Evolutionary conservation across 2,329 filamentous ascomycete species (phyloP), one percentile per base, ranked within the genome.

Genomic region (Venturia asperata): DNA sequence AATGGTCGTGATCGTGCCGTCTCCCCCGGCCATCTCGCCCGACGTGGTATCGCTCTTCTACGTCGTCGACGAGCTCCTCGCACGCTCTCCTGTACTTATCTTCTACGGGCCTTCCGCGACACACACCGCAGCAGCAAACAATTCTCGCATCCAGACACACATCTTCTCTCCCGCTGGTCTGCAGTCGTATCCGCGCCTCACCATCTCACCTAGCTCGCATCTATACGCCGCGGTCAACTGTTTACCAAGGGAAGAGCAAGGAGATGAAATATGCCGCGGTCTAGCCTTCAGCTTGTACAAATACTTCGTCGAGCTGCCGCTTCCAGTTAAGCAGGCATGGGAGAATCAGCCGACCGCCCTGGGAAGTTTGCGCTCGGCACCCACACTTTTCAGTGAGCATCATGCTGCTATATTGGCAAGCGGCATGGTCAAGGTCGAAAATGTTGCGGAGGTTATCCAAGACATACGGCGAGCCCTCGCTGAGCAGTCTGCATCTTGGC

Each of bases 41-140:
- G 89, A 93, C 76, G 83, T 89, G 75, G 85, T 97, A 76, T 87
- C 85, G 73, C 89, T 97, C 72, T 97, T 95, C 82, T 89, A 95
- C 78, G 87, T 91, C 71, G 88, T 87, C 75, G 94, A 99, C 77
- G 86, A 91, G 67, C 81, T 92, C 69, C 87, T 95, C 65, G 88
- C 88, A 76, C 84, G 92, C 78, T 82, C 92, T 68, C 87, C 92
- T 63, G 82, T 97, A 70, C 83, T 97, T 70, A 83, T 97, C 76
- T 97, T 97, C 82, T 91, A 97, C 76, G 93, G 93, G 17, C 86
- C 92, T 19, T 93, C 93, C 60, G 92, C 92, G 39, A 95, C 91
- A 55, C 87, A 90, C 72, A 95, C 96, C 77, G 89, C 89, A 3
- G 30, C 66, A 69, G 86, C 87, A 72, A 95, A 91, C 77, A 93